Evolutionary conservation across 2,329 filamentous ascomycete species (phyloP).

Genomic region (Fusarium sp.): DNA sequence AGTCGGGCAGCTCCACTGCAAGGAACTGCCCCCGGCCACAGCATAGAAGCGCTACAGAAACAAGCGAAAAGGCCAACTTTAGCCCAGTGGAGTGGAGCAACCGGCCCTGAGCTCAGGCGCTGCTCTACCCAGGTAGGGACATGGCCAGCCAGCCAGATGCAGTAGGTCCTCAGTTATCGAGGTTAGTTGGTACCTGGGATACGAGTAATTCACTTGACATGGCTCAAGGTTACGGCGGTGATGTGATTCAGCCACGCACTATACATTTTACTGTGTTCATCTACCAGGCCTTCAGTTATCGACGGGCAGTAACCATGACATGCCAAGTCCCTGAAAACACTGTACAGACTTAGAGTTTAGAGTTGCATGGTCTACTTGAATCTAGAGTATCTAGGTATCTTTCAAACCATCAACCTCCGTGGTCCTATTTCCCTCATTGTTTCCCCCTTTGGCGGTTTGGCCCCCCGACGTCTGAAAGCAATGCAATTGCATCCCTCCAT

Average conservation of each 20-base stretch:
- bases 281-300: not conserved
- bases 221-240: slow-evolving; percentile 17
- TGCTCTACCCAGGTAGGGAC: too few species aligned
- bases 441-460: slow-evolving; percentile 4
- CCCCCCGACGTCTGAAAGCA: slow-evolving; percentile 12
- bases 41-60: slow-evolving; percentile 34
- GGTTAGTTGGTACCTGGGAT: slow-evolving; percentile 18
- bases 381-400: slow-evolving; percentile 3
- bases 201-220: slow-evolving; percentile 8
- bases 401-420: slow-evolving; percentile 1
- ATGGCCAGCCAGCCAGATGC: slow-evolving; percentile 27
- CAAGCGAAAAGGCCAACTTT: slow-evolving; percentile 25
- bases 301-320: not conserved
- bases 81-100: not conserved
- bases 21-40: slow-evolving; percentile 28
- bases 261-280: not conserved
- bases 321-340: slow-evolving; percentile 4
- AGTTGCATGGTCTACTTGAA: slow-evolving; percentile 7
- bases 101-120: not conserved
- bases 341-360: slow-evolving; percentile 5
- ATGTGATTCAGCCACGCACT: slow-evolving; percentile 6
- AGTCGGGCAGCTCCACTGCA: slow-evolving; percentile 28
- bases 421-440: slow-evolving; percentile 9
- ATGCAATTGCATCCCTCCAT: not conserved
- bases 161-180: slow-evolving; percentile 16